Evolutionary conservation across 164 flowering plant species (phyloP).

Genomic region (Tetrastigma voinierianum): DNA sequence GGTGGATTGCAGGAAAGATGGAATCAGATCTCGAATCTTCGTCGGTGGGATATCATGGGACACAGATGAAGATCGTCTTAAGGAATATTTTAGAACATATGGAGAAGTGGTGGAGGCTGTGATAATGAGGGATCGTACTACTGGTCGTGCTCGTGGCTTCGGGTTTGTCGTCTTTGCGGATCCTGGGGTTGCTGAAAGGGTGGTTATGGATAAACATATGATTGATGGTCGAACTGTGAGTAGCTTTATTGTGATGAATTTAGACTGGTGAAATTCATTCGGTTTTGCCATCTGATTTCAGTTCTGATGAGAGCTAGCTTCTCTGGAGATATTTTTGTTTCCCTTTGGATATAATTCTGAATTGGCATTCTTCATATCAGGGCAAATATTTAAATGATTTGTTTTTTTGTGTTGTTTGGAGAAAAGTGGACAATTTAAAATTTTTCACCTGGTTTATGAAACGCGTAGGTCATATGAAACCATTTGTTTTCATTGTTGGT

Average conservation of each 20-base stretch:
- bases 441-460: too few species aligned
- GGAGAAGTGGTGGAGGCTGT: slow-evolving; percentile 90
- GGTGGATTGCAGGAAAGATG: slow-evolving; percentile 50
- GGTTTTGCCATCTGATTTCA: not conserved
- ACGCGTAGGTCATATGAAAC: too few species aligned
- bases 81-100: slow-evolving; percentile 66
- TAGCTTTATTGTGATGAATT: slow-evolving; percentile 7
- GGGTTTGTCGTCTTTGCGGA: slow-evolving; percentile 88
- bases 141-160: slow-evolving; percentile 91
- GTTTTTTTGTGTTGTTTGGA: too few species aligned
- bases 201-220: slow-evolving; percentile 72
- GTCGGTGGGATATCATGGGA: slow-evolving; percentile 96
- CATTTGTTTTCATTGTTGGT: slow-evolving; percentile 5
- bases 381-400: too few species aligned
- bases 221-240: slow-evolving; percentile 89
- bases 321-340: not conserved
- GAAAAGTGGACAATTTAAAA: too few species aligned
- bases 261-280: not conserved
- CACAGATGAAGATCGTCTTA: slow-evolving; percentile 78
- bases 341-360: too few species aligned
- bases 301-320: not conserved
- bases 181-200: slow-evolving; percentile 83
- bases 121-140: slow-evolving; percentile 85
- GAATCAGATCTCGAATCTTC: slow-evolving; percentile 85
- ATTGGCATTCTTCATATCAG: too few species aligned